Conservation (phyloP, 2,329 filamentous ascomycete genomes). For the Fusarium haematococcum region DNA sequence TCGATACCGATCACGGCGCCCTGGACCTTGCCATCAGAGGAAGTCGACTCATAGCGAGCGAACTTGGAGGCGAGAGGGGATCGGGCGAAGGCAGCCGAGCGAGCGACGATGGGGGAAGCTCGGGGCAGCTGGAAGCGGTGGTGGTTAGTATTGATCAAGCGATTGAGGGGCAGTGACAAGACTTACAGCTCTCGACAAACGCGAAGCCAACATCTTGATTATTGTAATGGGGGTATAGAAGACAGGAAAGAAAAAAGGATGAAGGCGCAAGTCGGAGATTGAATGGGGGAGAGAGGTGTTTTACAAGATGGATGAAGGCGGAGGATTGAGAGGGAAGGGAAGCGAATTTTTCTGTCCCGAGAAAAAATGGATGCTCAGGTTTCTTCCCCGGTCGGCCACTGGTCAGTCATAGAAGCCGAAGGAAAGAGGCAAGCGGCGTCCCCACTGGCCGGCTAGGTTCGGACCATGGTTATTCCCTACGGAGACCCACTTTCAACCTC, state of each 20-base stretch:
- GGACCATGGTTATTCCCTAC: slow-evolving; percentile 47
- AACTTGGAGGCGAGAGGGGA: slow-evolving; percentile 79
- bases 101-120: slow-evolving; percentile 75
- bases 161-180: slow-evolving; percentile 11
- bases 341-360: slow-evolving; percentile 53
- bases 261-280: slow-evolving; percentile 50
- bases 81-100: slow-evolving; percentile 74
- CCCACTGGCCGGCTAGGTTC: slow-evolving; percentile 45
- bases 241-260: slow-evolving; percentile 49
- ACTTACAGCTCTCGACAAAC: slow-evolving; percentile 81
- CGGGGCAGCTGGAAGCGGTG: slow-evolving; percentile 74
- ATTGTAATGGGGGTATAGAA: slow-evolving; percentile 50
- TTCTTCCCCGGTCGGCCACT: slow-evolving; percentile 44
- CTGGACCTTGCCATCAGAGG: slow-evolving; percentile 77
- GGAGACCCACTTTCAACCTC: slow-evolving; percentile 30
- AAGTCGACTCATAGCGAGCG: slow-evolving; percentile 80
- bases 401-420: slow-evolving; percentile 56
- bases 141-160: slow-evolving; percentile 36
- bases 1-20: slow-evolving; percentile 98
- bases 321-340: slow-evolving; percentile 45
- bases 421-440: slow-evolving; percentile 53
- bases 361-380: slow-evolving; percentile 43
- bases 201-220: slow-evolving; percentile 77
- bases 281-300: slow-evolving; percentile 45
- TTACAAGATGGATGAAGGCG: slow-evolving; percentile 44